These are phyloP conservation scores for Stipa capillata DNA, from an alignment of 176 grass and related monocot genomes.

Conservation along the genomic window DNA sequence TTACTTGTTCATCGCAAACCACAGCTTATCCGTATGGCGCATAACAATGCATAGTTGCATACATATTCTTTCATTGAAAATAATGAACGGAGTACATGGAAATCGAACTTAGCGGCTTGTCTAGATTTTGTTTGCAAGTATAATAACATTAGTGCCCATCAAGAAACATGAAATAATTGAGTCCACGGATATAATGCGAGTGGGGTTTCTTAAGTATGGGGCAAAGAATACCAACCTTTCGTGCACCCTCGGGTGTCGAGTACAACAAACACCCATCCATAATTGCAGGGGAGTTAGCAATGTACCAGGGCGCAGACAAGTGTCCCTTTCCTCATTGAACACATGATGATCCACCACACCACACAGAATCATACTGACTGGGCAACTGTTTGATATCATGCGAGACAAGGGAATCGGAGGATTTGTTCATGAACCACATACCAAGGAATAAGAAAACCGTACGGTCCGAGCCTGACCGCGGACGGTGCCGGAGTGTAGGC, in stretches of 20 bases:
- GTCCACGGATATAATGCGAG: background rate
- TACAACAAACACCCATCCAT: slow-evolving; percentile 15
- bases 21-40: too few relatives aligned
- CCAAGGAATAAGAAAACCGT: slow-evolving; percentile 17
- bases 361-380: slow-evolving; percentile 8
- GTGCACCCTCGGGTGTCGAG: slow-evolving; percentile 1
- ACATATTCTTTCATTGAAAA: too few relatives aligned
- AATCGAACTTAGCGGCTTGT: too few relatives aligned
- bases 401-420: slow-evolving; percentile 11
- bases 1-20: too few relatives aligned
- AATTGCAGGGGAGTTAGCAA: slow-evolving; percentile 26
- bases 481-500: slow-evolving; percentile 14
- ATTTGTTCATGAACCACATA: slow-evolving; percentile 33
- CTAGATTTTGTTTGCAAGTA: slow-evolving; percentile 22
- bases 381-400: slow-evolving; percentile 16
- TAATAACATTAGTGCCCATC: background rate
- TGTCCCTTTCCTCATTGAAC: slow-evolving; percentile 44
- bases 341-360: slow-evolving; percentile 36
- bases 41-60: too few relatives aligned
- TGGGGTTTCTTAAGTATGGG: slow-evolving; percentile 4
- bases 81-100: too few relatives aligned
- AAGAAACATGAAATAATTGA: slow-evolving; percentile 27
- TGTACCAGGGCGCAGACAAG: slow-evolving; percentile 21
- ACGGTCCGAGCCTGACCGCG: slow-evolving; percentile 8
- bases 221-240: slow-evolving; percentile 16